Conservation (phyloP, 1,139 yeast species). For the Kurtzmaniella quercitrusa region DNA sequence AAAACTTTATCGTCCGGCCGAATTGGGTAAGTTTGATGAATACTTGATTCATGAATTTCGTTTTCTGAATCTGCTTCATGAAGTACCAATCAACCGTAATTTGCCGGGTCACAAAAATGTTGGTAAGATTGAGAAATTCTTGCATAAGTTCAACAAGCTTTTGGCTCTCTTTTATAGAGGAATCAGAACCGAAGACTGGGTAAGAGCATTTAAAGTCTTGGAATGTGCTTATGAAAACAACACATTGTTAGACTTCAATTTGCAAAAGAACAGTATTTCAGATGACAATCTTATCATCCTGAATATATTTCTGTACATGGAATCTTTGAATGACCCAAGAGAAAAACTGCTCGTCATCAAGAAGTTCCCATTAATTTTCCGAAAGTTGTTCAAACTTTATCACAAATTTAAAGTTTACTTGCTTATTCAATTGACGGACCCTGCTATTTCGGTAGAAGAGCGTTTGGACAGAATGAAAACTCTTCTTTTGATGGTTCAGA, state of each 20-base stretch:
- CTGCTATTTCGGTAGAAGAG: slow-evolving; percentile 48
- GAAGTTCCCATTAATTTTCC: slow-evolving; percentile 67
- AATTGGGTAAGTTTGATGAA: slow-evolving; percentile 36
- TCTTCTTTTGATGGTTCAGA: slow-evolving; percentile 61
- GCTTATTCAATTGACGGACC: slow-evolving; percentile 62
- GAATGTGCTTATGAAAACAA: slow-evolving; percentile 58
- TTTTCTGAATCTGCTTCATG: slow-evolving; percentile 39
- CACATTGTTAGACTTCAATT: slow-evolving; percentile 57
- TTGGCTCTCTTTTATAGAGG: slow-evolving; percentile 58
- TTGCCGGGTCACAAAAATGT: slow-evolving; percentile 46
- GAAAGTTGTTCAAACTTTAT: slow-evolving; percentile 65
- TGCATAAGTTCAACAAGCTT: slow-evolving; percentile 62
- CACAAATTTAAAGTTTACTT: slow-evolving; percentile 63
- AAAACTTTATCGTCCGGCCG: slow-evolving; percentile 70
- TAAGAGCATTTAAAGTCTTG: slow-evolving; percentile 65
- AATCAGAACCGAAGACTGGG: slow-evolving; percentile 74
- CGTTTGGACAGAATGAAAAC: slow-evolving; percentile 72
- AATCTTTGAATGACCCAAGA: slow-evolving; percentile 45
- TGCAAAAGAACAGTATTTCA: slow-evolving; percentile 34
- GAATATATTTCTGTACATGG: slow-evolving; percentile 69
- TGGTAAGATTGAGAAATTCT: slow-evolving; percentile 49
- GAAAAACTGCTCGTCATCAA: slow-evolving; percentile 42
- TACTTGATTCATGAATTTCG: slow-evolving; percentile 36
- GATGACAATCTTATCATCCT: slow-evolving; percentile 62
- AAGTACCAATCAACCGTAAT: slow-evolving; percentile 47